Conservation (phyloP, 2,329 filamentous ascomycete genomes). For the Epichloe gansuensis region DNA sequence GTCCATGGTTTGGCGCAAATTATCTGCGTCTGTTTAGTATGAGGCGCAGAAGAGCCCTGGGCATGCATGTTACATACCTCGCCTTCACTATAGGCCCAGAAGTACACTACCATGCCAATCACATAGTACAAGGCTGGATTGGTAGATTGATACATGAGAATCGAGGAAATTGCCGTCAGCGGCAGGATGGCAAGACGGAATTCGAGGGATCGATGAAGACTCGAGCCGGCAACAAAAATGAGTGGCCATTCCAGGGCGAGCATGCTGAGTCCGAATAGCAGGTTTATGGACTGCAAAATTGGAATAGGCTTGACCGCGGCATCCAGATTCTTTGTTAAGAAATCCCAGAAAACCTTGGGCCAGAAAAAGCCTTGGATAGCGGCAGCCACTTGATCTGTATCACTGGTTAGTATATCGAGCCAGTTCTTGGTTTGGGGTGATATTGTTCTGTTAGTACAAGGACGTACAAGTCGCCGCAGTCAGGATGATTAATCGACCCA, state of each 20-base stretch:
- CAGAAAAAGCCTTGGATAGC: conserved; percentile 87
- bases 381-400: conserved; percentile 73
- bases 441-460: background rate
- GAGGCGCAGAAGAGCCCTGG: conserved; percentile 4
- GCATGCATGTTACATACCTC: conserved; percentile 54
- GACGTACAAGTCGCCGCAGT: conserved; percentile 64
- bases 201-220: conserved; percentile 79
- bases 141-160: conserved; percentile 81
- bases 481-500: conserved; percentile 86
- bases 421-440: too few relatives aligned
- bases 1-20: conserved; percentile 61
- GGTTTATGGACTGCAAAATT: conserved; percentile 77
- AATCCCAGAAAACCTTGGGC: conserved; percentile 99
- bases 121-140: conserved; percentile 89
- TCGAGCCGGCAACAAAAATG: conserved; percentile 59
- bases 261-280: conserved; percentile 66
- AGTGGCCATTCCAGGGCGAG: conserved; percentile 90
- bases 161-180: conserved; percentile 58
- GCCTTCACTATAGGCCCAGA: conserved; percentile 95
- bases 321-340: conserved; percentile 82
- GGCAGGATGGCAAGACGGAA: conserved; percentile 74
- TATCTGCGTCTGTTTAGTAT: conserved; percentile 31
- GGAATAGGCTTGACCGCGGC: conserved; percentile 78
- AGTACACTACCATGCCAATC: conserved; percentile 76
- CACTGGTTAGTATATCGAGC: conserved; percentile 9